phyloP scores from a whole-genome alignment of 306 rosid genomes.

The Cucurbita moschata region DNA sequence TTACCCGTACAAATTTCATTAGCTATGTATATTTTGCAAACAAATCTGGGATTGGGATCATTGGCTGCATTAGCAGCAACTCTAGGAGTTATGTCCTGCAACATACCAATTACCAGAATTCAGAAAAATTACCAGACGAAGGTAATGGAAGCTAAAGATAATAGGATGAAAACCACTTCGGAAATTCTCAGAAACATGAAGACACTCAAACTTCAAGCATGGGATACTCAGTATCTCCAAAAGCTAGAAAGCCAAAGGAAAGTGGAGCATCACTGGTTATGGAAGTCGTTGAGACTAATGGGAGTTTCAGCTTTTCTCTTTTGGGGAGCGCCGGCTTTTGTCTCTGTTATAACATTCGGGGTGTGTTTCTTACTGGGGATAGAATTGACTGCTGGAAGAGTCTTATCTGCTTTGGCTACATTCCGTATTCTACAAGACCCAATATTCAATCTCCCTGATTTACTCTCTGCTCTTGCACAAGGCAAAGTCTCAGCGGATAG shows the following conservation, averaged over 20 bases:
- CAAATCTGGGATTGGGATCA: slow-evolving; percentile 68
- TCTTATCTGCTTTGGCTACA: slow-evolving; percentile 80
- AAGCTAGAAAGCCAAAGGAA: slow-evolving; percentile 45
- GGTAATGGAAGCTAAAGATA: slow-evolving; percentile 92
- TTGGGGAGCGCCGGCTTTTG: slow-evolving; percentile 86
- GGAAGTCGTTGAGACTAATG: slow-evolving; percentile 44
- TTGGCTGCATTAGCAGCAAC: slow-evolving; percentile 68
- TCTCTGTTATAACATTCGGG: slow-evolving; percentile 68
- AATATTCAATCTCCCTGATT: slow-evolving; percentile 70
- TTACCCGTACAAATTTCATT: slow-evolving; percentile 75
- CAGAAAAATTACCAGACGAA: slow-evolving; percentile 64
- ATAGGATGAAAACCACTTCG: slow-evolving; percentile 79
- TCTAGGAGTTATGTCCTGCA: slow-evolving; percentile 49
- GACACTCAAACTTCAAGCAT: slow-evolving; percentile 87
- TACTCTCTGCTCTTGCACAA: slow-evolving; percentile 74
- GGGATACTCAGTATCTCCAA: slow-evolving; percentile 64
- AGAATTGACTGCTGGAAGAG: slow-evolving; percentile 79
- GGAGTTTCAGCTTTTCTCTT: slow-evolving; percentile 55
- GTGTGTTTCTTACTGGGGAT: slow-evolving; percentile 66
- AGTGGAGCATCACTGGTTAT: slow-evolving; percentile 50
- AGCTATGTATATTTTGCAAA: slow-evolving; percentile 58
- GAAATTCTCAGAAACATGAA: slow-evolving; percentile 71
- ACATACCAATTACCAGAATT: slow-evolving; percentile 62
- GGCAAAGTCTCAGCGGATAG: slow-evolving; percentile 84
- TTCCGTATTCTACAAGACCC: slow-evolving; percentile 90